phyloP scores from a whole-genome alignment of 2,329 filamentous ascomycete genomes.

The Diaporthe helianthi region DNA sequence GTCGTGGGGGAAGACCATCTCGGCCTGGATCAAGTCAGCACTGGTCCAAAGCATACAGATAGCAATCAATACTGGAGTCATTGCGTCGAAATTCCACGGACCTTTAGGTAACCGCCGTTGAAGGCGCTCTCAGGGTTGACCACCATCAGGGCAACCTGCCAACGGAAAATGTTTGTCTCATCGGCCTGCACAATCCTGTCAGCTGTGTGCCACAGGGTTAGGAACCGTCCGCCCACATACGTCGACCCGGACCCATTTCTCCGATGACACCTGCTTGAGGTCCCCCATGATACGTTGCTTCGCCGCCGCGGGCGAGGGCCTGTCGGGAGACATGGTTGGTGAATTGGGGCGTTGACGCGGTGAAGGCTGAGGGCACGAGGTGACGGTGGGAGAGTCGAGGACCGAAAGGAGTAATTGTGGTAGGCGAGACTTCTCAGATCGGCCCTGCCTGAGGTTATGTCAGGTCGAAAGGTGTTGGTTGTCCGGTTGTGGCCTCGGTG shows the following conservation, averaged over 20 bases:
- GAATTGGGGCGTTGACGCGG: not conserved
- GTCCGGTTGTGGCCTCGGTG: not conserved
- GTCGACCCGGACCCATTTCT: constrained; percentile 94
- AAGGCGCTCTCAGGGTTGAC: constrained; percentile 92
- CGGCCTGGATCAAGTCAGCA: constrained; percentile 58
- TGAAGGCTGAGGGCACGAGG: not conserved
- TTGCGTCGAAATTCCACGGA: constrained; percentile 40
- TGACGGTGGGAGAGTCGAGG: not conserved
- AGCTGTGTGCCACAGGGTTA: constrained; percentile 21
- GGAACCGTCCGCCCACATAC: constrained; percentile 54
- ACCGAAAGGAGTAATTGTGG: not conserved
- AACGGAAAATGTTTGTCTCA: constrained; percentile 83
- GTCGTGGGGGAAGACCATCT: constrained; percentile 85
- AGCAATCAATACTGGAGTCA: not conserved
- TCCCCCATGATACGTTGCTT: constrained; percentile 91
- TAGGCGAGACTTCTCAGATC: not conserved
- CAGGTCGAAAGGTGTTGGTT: not conserved
- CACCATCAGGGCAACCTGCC: constrained; percentile 89
- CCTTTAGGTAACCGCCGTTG: constrained; percentile 90
- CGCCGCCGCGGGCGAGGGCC: constrained; percentile 46
- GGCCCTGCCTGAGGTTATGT: not conserved
- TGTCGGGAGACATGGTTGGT: constrained; percentile 47
- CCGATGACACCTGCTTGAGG: constrained; percentile 80
- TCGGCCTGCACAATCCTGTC: constrained; percentile 61
- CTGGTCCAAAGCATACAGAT: not conserved